phyloP scores from a whole-genome alignment of 257 asterid species.

The Phtheirospermum japonicum region DNA sequence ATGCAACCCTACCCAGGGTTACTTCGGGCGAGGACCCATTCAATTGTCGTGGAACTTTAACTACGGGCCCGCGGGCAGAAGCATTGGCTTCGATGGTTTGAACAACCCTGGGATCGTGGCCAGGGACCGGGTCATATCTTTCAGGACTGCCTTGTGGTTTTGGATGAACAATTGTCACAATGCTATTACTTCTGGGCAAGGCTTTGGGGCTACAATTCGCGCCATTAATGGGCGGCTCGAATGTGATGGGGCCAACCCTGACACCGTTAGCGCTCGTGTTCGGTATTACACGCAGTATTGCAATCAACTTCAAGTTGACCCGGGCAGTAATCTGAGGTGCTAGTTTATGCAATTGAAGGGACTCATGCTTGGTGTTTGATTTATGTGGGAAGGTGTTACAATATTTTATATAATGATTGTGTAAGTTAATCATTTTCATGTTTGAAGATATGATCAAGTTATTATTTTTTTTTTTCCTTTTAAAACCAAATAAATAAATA shows the following conservation, averaged over 20 bases:
- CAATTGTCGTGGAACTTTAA: neutral
- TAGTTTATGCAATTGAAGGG: neutral
- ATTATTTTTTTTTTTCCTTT: no score
- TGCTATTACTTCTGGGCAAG: slow-evolving; percentile 28
- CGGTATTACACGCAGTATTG: slow-evolving; percentile 31
- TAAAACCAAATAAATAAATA: no score
- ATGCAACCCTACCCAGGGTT: neutral
- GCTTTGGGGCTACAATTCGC: slow-evolving; percentile 39
- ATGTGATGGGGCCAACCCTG: slow-evolving; percentile 27
- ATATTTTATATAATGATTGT: no score
- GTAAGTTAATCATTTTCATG: no score
- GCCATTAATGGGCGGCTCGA: slow-evolving; percentile 30
- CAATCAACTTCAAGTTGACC: slow-evolving; percentile 28
- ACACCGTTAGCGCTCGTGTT: slow-evolving; percentile 25
- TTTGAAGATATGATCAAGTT: no score
- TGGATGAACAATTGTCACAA: slow-evolving; percentile 38
- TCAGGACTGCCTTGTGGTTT: slow-evolving; percentile 20
- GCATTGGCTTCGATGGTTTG: neutral
- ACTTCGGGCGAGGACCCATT: neutral
- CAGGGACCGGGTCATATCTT: neutral
- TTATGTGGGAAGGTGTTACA: no score
- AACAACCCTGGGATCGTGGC: neutral
- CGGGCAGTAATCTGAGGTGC: slow-evolving; percentile 30
- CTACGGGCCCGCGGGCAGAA: neutral
- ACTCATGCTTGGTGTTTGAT: neutral